These are phyloP conservation scores for Aspergillus neotritici DNA, from an alignment of 2,329 filamentous ascomycete genomes.

Conservation along the genomic window DNA sequence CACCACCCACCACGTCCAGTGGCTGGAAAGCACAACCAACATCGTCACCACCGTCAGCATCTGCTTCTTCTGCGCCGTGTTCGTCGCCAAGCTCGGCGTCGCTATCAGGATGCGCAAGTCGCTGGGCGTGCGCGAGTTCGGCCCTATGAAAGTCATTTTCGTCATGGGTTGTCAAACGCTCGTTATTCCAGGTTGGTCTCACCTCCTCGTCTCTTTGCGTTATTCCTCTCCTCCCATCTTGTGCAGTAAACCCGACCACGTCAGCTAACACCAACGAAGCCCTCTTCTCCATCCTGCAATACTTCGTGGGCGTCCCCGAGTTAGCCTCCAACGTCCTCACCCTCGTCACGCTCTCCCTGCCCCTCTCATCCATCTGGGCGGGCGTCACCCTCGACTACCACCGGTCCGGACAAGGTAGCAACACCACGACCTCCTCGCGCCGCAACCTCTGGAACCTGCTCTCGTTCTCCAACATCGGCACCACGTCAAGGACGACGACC, in stretches of 20 bases:
- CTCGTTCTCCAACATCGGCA: slow-evolving; percentile 12
- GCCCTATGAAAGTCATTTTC: slow-evolving; percentile 61
- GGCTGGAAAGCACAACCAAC: slow-evolving; percentile 43
- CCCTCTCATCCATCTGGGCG: slow-evolving; percentile 63
- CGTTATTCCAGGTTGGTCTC: slow-evolving; percentile 53
- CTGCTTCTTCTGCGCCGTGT: slow-evolving; percentile 58
- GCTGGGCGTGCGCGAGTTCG: slow-evolving; percentile 56
- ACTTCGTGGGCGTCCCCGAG: slow-evolving; percentile 47
- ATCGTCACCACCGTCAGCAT: slow-evolving; percentile 53
- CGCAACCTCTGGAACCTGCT: slow-evolving; percentile 26
- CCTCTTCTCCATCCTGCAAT: slow-evolving; percentile 56
- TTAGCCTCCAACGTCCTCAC: slow-evolving; percentile 53
- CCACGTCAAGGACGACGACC: slow-evolving; percentile 10
- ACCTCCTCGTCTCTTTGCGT: background rate
- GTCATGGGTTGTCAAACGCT: slow-evolving; percentile 64
- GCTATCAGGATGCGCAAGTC: slow-evolving; percentile 52
- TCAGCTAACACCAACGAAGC: slow-evolving; percentile 37
- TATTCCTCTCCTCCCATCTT: background rate
- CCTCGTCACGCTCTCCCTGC: slow-evolving; percentile 57
- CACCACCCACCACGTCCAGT: slow-evolving; percentile 27
- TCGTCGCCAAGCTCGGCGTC: slow-evolving; percentile 55
- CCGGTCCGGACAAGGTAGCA: slow-evolving; percentile 2
- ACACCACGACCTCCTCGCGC: slow-evolving; percentile 5
- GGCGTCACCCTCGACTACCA: slow-evolving; percentile 30
- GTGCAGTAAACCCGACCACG: slow-evolving; percentile 13